Evolutionary conservation across 1,284 basidiomycete species (phyloP), one percentile per base, ranked within the genome.

Genomic region (Vanrija sp.): DNA sequence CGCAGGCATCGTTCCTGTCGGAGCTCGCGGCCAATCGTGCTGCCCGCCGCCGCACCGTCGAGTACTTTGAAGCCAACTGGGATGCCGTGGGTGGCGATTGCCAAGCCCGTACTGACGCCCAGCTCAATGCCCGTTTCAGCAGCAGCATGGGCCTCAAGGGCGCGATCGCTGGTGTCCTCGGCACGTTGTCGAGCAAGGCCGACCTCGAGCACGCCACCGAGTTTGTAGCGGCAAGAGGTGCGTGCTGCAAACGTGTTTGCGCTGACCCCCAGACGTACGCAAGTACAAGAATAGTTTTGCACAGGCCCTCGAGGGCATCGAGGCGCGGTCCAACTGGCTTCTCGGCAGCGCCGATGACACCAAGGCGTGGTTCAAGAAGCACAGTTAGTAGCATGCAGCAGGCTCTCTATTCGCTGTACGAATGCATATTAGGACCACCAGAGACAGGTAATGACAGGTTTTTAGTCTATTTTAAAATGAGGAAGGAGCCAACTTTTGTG

Each of bases 41-140:
- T 19, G 52, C 69, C 4, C 58, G 69, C 35, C 54, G 61, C 51
- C 62, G 64, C 52, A 57, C 73, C 36, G 60, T 51, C 14, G 59
- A 77, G 39, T 82, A 78, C 65, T 80, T 83, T 66, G 78, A 78
- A 73, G 71, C 78, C 45, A 80, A 88, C 63, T 89, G 85, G 63
- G 79, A 82, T 49, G 65, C 63, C 45, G 87, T 61, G 58, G 82
- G 77, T 5, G 37, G 37, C 6, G 16, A 25, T 23, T 39, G 12
- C 20, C 45, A 6, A 14, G 16, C 4, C 12, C 7, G 23, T 14
- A n/a, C 22, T 44, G n/a, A 25, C 6, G 22, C 16, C 38, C 62
- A 89, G 85, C 70, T 90, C 39, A 80, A 83, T 68, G 84, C 84
- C 67, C 83, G 85, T 43, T 87, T 87, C 69, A 83, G 83, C 62